These are phyloP conservation scores for Cornus kousa DNA, from an alignment of 148 eudicot genomes.

Conservation along the genomic window DNA sequence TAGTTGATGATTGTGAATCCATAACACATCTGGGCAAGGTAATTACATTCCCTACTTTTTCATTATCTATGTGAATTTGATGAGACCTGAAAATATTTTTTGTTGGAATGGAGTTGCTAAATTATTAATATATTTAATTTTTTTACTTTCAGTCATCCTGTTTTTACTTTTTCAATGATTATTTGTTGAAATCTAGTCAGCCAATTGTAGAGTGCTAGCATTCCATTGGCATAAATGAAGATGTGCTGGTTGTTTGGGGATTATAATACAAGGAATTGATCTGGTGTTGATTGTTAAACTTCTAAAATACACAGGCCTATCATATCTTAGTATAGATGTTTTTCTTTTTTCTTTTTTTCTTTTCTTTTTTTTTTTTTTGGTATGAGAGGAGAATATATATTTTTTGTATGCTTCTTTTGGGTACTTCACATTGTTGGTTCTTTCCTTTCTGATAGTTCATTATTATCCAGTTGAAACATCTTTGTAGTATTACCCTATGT, in stretches of 20 bases:
- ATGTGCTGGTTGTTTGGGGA: neutral
- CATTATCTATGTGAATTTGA: neutral
- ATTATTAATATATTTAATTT: too few relatives aligned
- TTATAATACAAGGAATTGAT: neutral
- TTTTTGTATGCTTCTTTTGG: too few relatives aligned
- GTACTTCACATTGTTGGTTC: too few relatives aligned
- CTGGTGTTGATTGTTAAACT: neutral
- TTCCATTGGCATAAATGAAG: neutral
- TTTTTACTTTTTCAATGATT: neutral
- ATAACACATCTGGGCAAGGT: slow-evolving; percentile 60
- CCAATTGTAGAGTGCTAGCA: neutral
- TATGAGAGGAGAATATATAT: too few relatives aligned
- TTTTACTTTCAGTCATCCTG: neutral
- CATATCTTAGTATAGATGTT: too few relatives aligned
- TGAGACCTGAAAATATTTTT: neutral
- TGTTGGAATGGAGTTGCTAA: neutral
- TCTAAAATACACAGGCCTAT: too few relatives aligned
- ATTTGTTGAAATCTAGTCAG: neutral
- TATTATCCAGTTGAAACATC: too few relatives aligned
- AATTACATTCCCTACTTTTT: slow-evolving; percentile 10
- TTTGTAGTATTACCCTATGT: too few relatives aligned
- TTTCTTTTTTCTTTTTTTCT: too few relatives aligned
- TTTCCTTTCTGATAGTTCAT: too few relatives aligned
- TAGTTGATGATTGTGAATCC: slow-evolving; percentile 53
- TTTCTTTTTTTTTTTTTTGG: too few relatives aligned